These are phyloP conservation scores for Pseudozyma sp. DNA, from an alignment of 1,284 basidiomycete genomes.

Conservation along the genomic window DNA sequence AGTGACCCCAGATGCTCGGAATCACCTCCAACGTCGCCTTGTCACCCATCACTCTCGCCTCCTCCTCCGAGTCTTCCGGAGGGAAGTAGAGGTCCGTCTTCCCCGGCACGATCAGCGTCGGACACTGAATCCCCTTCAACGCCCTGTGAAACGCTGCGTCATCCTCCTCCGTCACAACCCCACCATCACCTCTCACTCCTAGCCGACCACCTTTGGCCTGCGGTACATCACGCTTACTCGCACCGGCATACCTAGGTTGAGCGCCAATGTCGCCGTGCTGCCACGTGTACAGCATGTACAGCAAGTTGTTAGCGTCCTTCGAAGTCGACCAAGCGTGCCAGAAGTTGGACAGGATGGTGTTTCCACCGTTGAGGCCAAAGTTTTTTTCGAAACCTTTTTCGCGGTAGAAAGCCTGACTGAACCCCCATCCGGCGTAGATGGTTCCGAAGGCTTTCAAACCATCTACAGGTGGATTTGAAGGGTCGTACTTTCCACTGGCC, in stretches of 20 bases:
- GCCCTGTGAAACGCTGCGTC: conserved; percentile 47
- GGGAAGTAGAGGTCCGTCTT: conserved; percentile 58
- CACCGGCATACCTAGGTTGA: conserved; percentile 40
- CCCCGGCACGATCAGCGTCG: conserved; percentile 41
- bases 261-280: conserved; percentile 47
- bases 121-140: conserved; percentile 37
- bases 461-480: conserved; percentile 24
- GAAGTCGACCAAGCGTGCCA: conserved; percentile 39
- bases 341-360: conserved; percentile 28
- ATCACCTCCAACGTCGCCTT: conserved; percentile 45
- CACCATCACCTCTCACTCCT: conserved; percentile 25
- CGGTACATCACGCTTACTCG: conserved; percentile 23
- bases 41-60: conserved; percentile 37
- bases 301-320: conserved; percentile 52
- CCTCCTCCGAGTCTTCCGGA: conserved; percentile 46
- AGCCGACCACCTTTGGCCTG: conserved; percentile 18
- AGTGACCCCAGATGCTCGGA: conserved; percentile 54
- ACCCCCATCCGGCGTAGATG: conserved; percentile 59
- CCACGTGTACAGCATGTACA: conserved; percentile 50
- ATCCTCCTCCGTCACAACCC: conserved; percentile 18
- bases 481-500: conserved; percentile 30
- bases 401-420: conserved; percentile 55
- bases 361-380: conserved; percentile 29
- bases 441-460: conserved; percentile 52
- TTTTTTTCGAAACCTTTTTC: conserved; percentile 36